Percentiles rank a stretch among this genome's conserved stretches.
Conservation (phyloP, 345 rosid genomes). For the Citrus cavaleriei region DNA sequence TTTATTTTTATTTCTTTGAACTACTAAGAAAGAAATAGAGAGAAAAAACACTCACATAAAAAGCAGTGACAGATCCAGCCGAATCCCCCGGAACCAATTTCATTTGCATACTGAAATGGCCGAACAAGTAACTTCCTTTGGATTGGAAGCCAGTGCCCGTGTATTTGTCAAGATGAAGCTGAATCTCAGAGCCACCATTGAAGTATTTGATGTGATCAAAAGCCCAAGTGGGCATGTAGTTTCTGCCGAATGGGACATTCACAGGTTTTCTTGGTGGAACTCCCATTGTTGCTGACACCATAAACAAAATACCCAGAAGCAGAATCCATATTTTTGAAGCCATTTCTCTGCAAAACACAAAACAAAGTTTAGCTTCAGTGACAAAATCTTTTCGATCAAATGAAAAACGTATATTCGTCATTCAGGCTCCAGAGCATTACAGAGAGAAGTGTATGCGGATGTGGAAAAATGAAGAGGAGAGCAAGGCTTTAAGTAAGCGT, state of each 20-base stretch:
- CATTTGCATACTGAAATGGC: conserved; percentile 82
- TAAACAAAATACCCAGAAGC: conserved; percentile 28
- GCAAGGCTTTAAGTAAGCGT: neutral
- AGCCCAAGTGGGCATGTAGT: conserved; percentile 86
- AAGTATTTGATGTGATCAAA: conserved; percentile 86
- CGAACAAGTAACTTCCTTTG: conserved; percentile 75
- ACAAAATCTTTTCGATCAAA: neutral
- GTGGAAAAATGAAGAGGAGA: neutral
- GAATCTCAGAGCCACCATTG: conserved; percentile 68
- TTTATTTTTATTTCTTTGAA: neutral
- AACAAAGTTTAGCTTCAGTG: neutral
- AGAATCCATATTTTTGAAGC: conserved; percentile 21
- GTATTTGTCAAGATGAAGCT: conserved; percentile 71
- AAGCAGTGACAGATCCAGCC: conserved; percentile 86
- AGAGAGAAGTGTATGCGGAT: neutral
- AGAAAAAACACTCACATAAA: conserved; percentile 46
- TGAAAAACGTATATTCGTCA: neutral
- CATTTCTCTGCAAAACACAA: conserved; percentile 23
- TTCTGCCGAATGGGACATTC: conserved; percentile 65
- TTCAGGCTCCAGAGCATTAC: neutral
- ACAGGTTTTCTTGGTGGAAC: conserved; percentile 55
- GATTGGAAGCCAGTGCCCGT: conserved; percentile 93
- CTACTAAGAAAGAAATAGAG: neutral
- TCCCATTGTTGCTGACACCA: conserved; percentile 52
- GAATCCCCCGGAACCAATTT: conserved; percentile 79